These are phyloP conservation scores for Metschnikowia baotianmanensis DNA, from an alignment of 805 yeast species.

Conservation along the genomic window DNA sequence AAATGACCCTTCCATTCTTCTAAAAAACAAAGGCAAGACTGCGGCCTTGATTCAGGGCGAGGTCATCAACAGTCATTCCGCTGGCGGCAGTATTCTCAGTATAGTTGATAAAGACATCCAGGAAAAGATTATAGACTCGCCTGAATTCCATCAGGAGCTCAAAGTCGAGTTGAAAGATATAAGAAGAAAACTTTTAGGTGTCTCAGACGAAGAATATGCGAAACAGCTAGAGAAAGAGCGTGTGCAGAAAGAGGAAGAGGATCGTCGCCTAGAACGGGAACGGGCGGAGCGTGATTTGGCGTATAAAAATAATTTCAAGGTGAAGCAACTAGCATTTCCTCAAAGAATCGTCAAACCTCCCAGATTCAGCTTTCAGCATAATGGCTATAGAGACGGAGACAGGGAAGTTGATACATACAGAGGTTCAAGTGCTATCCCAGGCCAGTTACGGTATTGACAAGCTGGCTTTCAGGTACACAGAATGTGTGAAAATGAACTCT, in stretches of 20 bases:
- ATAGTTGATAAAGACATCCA: slow-evolving; percentile 45
- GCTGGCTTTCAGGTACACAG: background rate
- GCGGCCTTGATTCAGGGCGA: slow-evolving; percentile 54
- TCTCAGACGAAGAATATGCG: slow-evolving; percentile 41
- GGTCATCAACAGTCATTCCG: slow-evolving; percentile 28
- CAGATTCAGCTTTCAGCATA: slow-evolving; percentile 25
- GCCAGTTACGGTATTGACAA: slow-evolving; percentile 13
- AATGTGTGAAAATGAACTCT: background rate
- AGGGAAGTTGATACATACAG: slow-evolving; percentile 5
- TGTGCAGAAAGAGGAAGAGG: slow-evolving; percentile 17
- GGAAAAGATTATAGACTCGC: slow-evolving; percentile 42
- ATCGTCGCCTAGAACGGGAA: slow-evolving; percentile 17
- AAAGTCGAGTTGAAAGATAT: slow-evolving; percentile 34
- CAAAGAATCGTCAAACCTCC: slow-evolving; percentile 37
- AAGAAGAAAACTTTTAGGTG: slow-evolving; percentile 29
- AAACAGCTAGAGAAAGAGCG: slow-evolving; percentile 24
- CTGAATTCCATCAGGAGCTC: slow-evolving; percentile 35
- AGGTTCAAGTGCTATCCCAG: slow-evolving; percentile 5
- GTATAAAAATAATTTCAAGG: slow-evolving; percentile 29
- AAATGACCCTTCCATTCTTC: slow-evolving; percentile 46
- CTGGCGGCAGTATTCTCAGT: slow-evolving; percentile 28
- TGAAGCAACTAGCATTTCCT: slow-evolving; percentile 22
- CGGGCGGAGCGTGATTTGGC: slow-evolving; percentile 20
- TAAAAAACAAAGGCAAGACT: slow-evolving; percentile 49
- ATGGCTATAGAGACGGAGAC: slow-evolving; percentile 5